phyloP scores from a whole-genome alignment of 192 early-diverging fungal genomes.

The Coemansia interrupta region DNA sequence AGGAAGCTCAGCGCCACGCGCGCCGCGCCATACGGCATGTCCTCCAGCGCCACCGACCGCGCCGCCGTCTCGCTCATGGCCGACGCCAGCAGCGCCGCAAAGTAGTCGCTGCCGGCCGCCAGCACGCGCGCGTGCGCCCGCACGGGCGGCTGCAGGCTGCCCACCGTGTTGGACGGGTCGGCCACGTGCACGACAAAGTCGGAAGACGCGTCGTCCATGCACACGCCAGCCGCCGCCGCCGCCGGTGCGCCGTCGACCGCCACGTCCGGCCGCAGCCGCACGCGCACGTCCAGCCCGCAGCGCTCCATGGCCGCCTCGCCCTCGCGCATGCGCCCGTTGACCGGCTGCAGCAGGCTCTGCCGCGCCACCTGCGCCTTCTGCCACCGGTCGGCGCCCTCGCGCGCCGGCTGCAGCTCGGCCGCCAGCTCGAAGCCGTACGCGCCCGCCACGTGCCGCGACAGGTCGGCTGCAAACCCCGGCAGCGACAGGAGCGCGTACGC shows the following conservation, averaged over 20 bases:
- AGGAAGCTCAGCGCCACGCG: conserved; percentile 41
- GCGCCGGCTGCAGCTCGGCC: conserved; percentile 16
- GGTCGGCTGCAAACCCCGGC: conserved; percentile 24
- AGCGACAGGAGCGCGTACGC: conserved; percentile 26
- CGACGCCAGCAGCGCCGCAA: conserved; percentile 39
- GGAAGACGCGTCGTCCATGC: conserved; percentile 23
- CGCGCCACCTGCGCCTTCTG: conserved; percentile 53
- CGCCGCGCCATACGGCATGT: conserved; percentile 43
- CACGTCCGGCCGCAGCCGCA: conserved; percentile 40
- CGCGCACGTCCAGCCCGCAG: conserved; percentile 45
- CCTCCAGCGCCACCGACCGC: conserved; percentile 31
- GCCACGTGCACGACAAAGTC: conserved; percentile 34
- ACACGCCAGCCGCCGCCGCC: neutral
- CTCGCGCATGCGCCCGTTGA: conserved; percentile 25
- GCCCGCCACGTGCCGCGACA: conserved; percentile 33
- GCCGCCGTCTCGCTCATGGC: conserved; percentile 34
- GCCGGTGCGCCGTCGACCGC: conserved; percentile 8
- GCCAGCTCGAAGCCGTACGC: conserved; percentile 51
- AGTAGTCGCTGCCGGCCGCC: conserved; percentile 46
- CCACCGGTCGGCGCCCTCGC: conserved; percentile 28
- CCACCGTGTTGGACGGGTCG: conserved; percentile 42
- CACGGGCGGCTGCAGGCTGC: conserved; percentile 44
- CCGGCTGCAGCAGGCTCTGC: conserved; percentile 25
- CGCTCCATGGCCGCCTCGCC: conserved; percentile 29
- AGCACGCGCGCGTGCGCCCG: conserved; percentile 36